Evolutionary conservation across 2,329 filamentous ascomycete species (phyloP).

Genomic region (Paraphaeosphaeria sporulosa): DNA sequence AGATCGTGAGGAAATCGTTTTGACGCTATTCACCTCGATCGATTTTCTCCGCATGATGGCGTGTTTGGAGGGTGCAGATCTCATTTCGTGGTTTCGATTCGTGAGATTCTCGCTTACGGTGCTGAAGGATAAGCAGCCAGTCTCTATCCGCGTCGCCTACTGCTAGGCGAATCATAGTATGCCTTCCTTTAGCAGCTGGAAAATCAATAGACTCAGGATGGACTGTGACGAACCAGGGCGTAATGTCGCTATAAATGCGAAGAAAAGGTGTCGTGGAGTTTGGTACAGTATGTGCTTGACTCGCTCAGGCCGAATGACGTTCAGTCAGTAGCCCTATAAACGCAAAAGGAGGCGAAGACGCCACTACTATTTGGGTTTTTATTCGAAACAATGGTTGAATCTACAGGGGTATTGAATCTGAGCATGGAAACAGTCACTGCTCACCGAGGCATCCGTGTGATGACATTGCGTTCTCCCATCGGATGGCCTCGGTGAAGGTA

Average conservation of each 20-base stretch:
- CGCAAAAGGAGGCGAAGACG: constrained; percentile 1
- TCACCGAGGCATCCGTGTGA: not conserved
- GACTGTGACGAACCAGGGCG: not conserved
- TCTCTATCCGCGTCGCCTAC: not conserved
- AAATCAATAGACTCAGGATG: not conserved
- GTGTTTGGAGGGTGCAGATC: not conserved
- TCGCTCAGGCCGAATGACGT: not conserved
- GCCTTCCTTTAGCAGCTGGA: not conserved
- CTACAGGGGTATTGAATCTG: not conserved
- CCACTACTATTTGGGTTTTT: not conserved
- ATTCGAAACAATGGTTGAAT: constrained; percentile 5
- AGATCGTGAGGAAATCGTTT: not conserved
- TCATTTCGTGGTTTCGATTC: not conserved
- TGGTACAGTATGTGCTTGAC: not conserved
- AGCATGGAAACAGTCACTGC: not conserved
- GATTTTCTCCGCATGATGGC: constrained; percentile 2
- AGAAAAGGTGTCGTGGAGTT: not conserved
- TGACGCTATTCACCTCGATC: not conserved
- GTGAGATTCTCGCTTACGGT: constrained; percentile 4
- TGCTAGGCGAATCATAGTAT: not conserved
- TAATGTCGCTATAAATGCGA: no score
- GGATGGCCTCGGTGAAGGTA: not conserved
- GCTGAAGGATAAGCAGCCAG: not conserved
- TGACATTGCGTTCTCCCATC: not conserved
- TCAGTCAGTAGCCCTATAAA: not conserved